Base-by-base conservation (phyloP, 225 moss, liverwort and hornwort genomes). In the Rhytidiadelphus loreus region DNA sequence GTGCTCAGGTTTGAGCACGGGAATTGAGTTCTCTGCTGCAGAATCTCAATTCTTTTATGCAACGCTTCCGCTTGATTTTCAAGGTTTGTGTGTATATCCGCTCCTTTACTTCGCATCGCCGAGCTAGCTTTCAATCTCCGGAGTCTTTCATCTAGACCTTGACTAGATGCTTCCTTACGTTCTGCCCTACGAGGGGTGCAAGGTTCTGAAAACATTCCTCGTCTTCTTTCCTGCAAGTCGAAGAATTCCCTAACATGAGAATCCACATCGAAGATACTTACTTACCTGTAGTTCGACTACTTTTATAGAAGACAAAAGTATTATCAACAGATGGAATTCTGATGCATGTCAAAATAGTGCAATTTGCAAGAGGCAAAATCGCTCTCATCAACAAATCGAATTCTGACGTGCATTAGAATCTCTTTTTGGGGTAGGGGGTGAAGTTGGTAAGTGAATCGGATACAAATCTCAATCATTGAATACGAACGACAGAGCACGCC, bases 11-110 rank as follows among this genome's bases (percentile, higher is more conserved):
- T 90, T 28, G 88, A 89, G 87, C 80, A 77, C 8, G 81, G 87
- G 28, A 90, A 63, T 33, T 92, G 86, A 74, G 92, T 87, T 85
- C 74, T 90, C 61, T 88, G 91, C 80, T 96, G 96, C 79, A 98
- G 87, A 87, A 91, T 92, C 85, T 94, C 94, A 88, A 95, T 96
- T 85, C 98, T 94, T 69, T 79, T 86, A 86, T 95, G 94, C 83
- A 96, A 87, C 4, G 90, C 94, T 87, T 94, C 85, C 14, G 95
- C 95, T 77, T 95, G 96, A 64, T 84, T 93, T 91, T 93, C 94
- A 37, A 96, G 93, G 83, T 88, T 91, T 28, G 57, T 78, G 12
- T 90, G 90, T 83, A 60, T 39, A 41, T 88, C 88, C 85, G 50
- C 61, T 71, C 90, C 90, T 79, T 86, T 89, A 29, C 77, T 89